Conservation (phyloP, 2,329 filamentous ascomycete genomes). For the Fusarium pseudocircinatum region DNA sequence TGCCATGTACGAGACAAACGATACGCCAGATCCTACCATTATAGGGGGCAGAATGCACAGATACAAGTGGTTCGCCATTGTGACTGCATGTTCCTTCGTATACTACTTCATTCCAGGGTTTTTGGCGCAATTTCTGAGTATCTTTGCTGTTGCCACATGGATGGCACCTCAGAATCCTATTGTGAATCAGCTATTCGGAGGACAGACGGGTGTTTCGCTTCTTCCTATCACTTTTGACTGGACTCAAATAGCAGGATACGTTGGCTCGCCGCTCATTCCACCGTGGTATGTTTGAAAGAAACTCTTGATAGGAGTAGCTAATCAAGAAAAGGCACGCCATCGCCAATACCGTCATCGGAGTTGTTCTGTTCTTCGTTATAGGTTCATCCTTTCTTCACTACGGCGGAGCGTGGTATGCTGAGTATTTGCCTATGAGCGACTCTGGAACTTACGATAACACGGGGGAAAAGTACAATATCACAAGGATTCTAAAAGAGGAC, state of each 20-base stretch:
- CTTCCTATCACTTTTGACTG: conserved; percentile 81
- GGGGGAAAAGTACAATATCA: too few species aligned
- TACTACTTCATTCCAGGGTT: conserved; percentile 78
- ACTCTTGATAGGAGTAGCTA: background rate
- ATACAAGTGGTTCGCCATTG: conserved; percentile 70
- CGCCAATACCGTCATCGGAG: conserved; percentile 75
- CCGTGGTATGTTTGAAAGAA: conserved; percentile 63
- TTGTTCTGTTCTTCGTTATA: conserved; percentile 73
- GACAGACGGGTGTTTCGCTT: conserved; percentile 71
- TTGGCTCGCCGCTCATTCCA: conserved; percentile 74
- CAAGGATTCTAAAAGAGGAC: too few species aligned
- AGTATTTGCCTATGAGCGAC: conserved; percentile 75
- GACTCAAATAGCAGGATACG: conserved; percentile 75
- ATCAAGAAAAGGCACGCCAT: conserved; percentile 67
- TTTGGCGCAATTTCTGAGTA: conserved; percentile 73
- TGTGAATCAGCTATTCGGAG: conserved; percentile 79
- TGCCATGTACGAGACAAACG: conserved; percentile 73
- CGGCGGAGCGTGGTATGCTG: conserved; percentile 69
- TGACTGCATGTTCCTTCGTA: conserved; percentile 66
- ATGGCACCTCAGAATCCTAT: conserved; percentile 73
- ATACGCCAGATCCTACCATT: conserved; percentile 59
- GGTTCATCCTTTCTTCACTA: conserved; percentile 70
- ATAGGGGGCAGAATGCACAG: conserved; percentile 73
- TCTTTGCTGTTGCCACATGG: conserved; percentile 78
- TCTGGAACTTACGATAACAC: conserved; percentile 77